These are phyloP conservation scores for Nowakowskiella sp. DNA, from an alignment of 192 early-diverging fungal species.

Conservation along the genomic window DNA sequence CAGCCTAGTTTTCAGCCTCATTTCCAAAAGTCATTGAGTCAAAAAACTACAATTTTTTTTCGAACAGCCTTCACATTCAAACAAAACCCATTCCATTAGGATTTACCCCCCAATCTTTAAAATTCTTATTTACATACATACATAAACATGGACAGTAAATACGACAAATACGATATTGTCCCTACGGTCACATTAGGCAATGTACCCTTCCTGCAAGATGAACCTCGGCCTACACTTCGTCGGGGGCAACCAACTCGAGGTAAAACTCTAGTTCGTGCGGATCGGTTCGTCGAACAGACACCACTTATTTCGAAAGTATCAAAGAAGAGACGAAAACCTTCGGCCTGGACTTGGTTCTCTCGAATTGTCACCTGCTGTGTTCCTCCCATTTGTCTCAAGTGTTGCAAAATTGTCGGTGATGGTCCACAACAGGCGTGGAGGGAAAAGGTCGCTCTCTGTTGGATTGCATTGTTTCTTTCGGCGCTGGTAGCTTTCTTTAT, in stretches of 20 bases:
- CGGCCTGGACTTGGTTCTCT: slow-evolving; percentile 30
- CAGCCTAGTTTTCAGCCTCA: too few relatives aligned
- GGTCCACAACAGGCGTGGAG: slow-evolving; percentile 37
- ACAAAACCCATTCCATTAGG: too few relatives aligned
- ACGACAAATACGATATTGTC: slow-evolving; percentile 1
- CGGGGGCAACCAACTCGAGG: slow-evolving; percentile 1
- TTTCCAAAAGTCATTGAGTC: too few relatives aligned
- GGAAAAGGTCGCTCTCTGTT: slow-evolving; percentile 20
- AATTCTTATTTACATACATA: too few relatives aligned
- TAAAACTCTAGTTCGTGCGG: not conserved
- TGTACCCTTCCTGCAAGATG: not conserved
- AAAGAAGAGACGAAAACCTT: too few relatives aligned
- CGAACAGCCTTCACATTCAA: too few relatives aligned
- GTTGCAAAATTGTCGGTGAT: slow-evolving; percentile 22
- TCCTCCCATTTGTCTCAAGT: slow-evolving; percentile 14
- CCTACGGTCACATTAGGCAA: not conserved
- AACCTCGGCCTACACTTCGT: not conserved
- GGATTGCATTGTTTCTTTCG: not conserved
- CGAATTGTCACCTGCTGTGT: slow-evolving; percentile 31
- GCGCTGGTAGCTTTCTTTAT: not conserved
- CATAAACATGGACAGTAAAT: not conserved
- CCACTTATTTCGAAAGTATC: too few relatives aligned
- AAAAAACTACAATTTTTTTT: too few relatives aligned
- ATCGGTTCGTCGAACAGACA: slow-evolving; percentile 4
- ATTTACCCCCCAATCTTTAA: too few relatives aligned